Percentiles rank a stretch among this genome's conserved stretches.
These are phyloP conservation scores for Verticillium klebahnii DNA, from an alignment of 2,329 filamentous ascomycete species.

Conservation along the genomic window DNA sequence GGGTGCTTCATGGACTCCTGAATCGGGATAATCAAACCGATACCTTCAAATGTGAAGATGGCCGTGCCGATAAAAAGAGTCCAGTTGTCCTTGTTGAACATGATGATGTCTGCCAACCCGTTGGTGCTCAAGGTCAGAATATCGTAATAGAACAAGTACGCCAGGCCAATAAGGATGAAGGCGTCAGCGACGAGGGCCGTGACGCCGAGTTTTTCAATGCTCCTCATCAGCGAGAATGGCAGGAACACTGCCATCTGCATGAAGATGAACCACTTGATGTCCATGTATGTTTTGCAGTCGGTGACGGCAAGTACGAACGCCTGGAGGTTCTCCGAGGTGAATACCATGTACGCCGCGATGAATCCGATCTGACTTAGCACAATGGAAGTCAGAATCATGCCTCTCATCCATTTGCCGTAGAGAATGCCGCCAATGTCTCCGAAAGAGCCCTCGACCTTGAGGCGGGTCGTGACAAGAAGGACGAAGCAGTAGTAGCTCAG, in stretches of 20 bases:
- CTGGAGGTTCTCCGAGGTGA: constrained; percentile 91
- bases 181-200: constrained; percentile 89
- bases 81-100: constrained; percentile 91
- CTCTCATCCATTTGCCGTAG: constrained; percentile 87
- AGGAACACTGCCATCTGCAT: constrained; percentile 95
- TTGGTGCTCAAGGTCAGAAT: constrained; percentile 73
- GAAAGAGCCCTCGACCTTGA: constrained; percentile 89
- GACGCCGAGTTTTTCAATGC: constrained; percentile 96
- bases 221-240: constrained; percentile 86
- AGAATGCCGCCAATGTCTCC: constrained; percentile 92
- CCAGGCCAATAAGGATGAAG: constrained; percentile 87
- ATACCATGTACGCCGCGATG: constrained; percentile 92
- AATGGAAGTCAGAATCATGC: constrained; percentile 82
- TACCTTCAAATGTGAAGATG: constrained; percentile 81
- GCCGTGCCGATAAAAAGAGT: constrained; percentile 97
- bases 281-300: constrained; percentile 78
- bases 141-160: constrained; percentile 96
- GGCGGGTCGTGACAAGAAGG: constrained; percentile 78
- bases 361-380: constrained; percentile 95
- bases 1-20: constrained; percentile 81
- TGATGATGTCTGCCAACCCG: constrained; percentile 78
- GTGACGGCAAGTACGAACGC: constrained; percentile 91
- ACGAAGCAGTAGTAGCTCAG: constrained; percentile 98
- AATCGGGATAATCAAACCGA: constrained; percentile 71
- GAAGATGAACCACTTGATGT: constrained; percentile 84